Base-by-base conservation (phyloP, 176 grass and related monocot genomes). In the Aegilops speltoides region DNA sequence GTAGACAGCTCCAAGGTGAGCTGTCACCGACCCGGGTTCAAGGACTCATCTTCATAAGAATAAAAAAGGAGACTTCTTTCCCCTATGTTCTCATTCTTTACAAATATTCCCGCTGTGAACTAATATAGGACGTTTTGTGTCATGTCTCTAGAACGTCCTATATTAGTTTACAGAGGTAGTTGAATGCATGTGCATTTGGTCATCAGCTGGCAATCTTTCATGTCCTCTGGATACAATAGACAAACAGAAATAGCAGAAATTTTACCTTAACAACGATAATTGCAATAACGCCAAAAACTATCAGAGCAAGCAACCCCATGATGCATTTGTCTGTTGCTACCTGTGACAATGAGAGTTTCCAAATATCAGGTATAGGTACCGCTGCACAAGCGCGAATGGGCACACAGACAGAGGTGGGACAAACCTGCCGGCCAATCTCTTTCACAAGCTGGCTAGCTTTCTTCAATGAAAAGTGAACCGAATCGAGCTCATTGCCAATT, bases 251-350 rank as follows among this genome's bases (percentile, higher is more conserved):
- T 32, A 65, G 20, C 80, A 63, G 57, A 84, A 17, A 86, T 34
- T 50, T 65, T 94, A 98, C 96, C 93, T 98, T 98, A 66, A 98
- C 96, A 87, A 98, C 45, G 57, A 98, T 94, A 37, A 98, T 90
- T 59, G 92, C 90, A 89, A 98, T 93, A 46, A 98, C 93, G 50
- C 96, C 96, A 4, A 79, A 56, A 69, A 98, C 96, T 10, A 98
- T 96, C 19, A 98, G 87, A 79, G 91, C 84, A 22, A 98, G 76
- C 38, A 98, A 89, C 34, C 75, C 76, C 96, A 96, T 98, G 52
- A 98, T 98, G 81, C 96, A 98, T 89, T 96, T 98, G 86, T 98
- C 96, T 76, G 96, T 98, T 26, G 96, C 96, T 24, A 98, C 96
- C 93, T 98, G 85, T 66, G 90, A 82, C 33, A 83, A 64, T 20